Evolutionary conservation across 2,329 filamentous ascomycete genomes (phyloP), one percentile per base, ranked within the genome.

Genomic region (Phoma sp.): DNA sequence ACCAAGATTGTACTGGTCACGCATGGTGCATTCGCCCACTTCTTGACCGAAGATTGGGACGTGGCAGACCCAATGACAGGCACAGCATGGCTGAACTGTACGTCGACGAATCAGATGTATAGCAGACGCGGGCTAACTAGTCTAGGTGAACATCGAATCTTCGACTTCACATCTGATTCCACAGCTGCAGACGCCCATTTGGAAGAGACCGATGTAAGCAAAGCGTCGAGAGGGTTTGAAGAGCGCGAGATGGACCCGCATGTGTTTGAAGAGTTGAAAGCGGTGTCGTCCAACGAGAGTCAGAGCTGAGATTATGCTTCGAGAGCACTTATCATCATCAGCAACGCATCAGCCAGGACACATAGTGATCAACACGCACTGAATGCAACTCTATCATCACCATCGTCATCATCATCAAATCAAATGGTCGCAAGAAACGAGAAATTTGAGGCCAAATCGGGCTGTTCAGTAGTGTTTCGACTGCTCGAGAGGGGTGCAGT

Each of bases 1-100:
- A 61, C 9, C 68, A 84, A 94, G 64, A 84, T 96, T 25, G 85
- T 88, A 0, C 81, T 92, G 2, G 91, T 96, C 7, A 89, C 91
- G 3, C 92, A 96, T 67, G 92, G 92, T 1, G 90, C 89, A 1
- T 90, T 93, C 64, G 72, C 96, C 66, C 92, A 96, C 73, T 96
- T 91, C 67, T 78, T 96, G 60, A 95, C 91, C 0, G 85, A 92
- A 63, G 92, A 96, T 68, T 96, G 88, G 85, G 61, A 70, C 36
- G 68, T 69, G 12, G 62, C 55, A 12, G 65, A 73, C 41, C 65
- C 69, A 1, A 69, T 72, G 67, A 64, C 57, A 1, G 60, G 65
- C 29, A 73, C 65, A 12, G 68, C 71, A 22, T 75, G 69, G 54
- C 50, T 62, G 10, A 74, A 75, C 44, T 74, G 73, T 67, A 48